These are phyloP conservation scores for Diaporthe vexans DNA, from an alignment of 2,329 filamentous ascomycete species.

Conservation along the genomic window DNA sequence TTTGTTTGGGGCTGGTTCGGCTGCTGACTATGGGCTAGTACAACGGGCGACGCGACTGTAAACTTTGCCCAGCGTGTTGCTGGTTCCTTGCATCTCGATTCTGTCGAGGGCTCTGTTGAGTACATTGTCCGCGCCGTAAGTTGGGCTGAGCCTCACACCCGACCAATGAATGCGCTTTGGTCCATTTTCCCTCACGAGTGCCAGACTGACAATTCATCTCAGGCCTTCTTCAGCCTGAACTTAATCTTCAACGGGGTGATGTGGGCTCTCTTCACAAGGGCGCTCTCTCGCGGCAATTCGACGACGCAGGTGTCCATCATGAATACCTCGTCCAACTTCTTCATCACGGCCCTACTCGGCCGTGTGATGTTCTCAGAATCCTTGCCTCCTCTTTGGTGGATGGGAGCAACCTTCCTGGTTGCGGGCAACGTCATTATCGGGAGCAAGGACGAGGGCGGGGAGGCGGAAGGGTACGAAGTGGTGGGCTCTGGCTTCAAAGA, in stretches of 20 bases:
- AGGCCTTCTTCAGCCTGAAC: slow-evolving; percentile 83
- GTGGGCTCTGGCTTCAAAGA: slow-evolving; percentile 45
- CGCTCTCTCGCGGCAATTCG: slow-evolving; percentile 79
- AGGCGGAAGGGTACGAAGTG: slow-evolving; percentile 46
- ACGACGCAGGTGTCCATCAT: slow-evolving; percentile 86
- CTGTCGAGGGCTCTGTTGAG: slow-evolving; percentile 60
- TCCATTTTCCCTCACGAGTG: background rate
- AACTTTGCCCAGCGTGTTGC: slow-evolving; percentile 62
- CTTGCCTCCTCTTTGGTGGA: slow-evolving; percentile 82
- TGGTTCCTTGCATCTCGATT: slow-evolving; percentile 57
- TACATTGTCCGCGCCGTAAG: slow-evolving; percentile 64
- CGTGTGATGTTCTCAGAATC: slow-evolving; percentile 78
- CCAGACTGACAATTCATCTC: slow-evolving; percentile 27
- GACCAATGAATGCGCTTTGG: background rate
- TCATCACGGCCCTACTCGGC: slow-evolving; percentile 81
- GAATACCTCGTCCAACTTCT: slow-evolving; percentile 86
- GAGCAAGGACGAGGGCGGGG: slow-evolving; percentile 69
- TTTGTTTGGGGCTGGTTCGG: background rate
- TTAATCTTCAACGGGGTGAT: slow-evolving; percentile 83
- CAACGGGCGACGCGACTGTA: slow-evolving; percentile 69
- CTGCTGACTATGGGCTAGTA: slow-evolving; percentile 53
- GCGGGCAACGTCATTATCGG: slow-evolving; percentile 85
- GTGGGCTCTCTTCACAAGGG: slow-evolving; percentile 87
- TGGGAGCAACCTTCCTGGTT: slow-evolving; percentile 79
- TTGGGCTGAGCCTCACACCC: slow-evolving; percentile 33